Evolutionary conservation across 1,284 basidiomycete species (phyloP).

Genomic region (Sanghuangporus sanghuang): DNA sequence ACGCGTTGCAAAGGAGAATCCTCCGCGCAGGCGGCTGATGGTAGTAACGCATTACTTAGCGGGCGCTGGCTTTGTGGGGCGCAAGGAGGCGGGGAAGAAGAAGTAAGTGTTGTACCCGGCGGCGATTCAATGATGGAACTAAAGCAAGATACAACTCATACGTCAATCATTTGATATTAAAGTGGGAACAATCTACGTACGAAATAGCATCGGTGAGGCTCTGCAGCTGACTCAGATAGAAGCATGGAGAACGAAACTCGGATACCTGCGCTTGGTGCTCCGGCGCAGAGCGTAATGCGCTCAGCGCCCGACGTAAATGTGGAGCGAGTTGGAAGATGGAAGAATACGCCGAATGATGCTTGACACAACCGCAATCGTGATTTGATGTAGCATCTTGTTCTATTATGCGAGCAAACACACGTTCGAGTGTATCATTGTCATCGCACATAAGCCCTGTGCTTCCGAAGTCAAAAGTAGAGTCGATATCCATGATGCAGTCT

Average conservation of each 20-base stretch:
- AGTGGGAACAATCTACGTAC: constrained; percentile 2
- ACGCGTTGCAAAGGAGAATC: constrained; percentile 10
- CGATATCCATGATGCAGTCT: background rate
- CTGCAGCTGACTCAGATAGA: constrained; percentile 2
- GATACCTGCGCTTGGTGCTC: constrained; percentile 5
- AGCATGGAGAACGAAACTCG: constrained; percentile 1
- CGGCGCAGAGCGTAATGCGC: constrained; percentile 8
- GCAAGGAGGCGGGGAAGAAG: constrained; percentile 4
- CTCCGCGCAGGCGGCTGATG: background rate
- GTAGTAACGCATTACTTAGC: background rate
- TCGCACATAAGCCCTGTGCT: background rate
- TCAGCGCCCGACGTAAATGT: constrained; percentile 11
- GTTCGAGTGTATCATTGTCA: constrained; percentile 8
- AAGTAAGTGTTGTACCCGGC: background rate
- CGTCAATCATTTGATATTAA: background rate
- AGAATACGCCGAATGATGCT: constrained; percentile 10
- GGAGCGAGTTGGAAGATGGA: constrained; percentile 13
- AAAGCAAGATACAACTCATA: background rate
- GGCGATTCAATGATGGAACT: constrained; percentile 13
- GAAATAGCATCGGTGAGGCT: constrained; percentile 7
- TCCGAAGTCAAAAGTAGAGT: constrained; percentile 1
- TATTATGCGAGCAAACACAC: constrained; percentile 10
- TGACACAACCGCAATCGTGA: constrained; percentile 10
- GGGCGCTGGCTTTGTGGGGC: background rate
- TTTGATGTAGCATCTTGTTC: constrained; percentile 6